Percentiles rank a stretch among this genome's conserved stretches.
These are phyloP conservation scores for Verticillium dahliae DNA, from an alignment of 2,329 filamentous ascomycete genomes.

Conservation along the genomic window DNA sequence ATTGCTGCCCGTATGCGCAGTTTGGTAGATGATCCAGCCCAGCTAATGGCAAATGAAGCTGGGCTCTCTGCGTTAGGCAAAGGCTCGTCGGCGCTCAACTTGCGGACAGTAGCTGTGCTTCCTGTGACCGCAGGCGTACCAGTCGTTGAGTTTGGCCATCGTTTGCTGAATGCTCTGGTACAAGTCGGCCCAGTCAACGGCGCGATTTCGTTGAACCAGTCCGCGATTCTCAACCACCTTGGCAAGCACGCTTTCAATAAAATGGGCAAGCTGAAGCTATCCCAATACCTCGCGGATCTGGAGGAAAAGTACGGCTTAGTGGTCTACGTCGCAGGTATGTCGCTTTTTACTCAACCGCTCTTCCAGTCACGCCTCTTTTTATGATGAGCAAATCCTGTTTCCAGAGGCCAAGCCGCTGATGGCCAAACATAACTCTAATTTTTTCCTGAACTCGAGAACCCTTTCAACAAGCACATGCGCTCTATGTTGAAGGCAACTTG, in stretches of 20 bases:
- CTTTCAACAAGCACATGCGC: not conserved
- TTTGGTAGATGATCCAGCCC: conserved; percentile 73
- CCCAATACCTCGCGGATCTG: conserved; percentile 91
- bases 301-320: conserved; percentile 97
- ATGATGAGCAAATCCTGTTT: conserved; percentile 46
- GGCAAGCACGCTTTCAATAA: conserved; percentile 94
- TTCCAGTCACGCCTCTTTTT: conserved; percentile 4
- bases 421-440: conserved; percentile 57
- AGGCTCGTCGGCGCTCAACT: conserved; percentile 80
- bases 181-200: conserved; percentile 88
- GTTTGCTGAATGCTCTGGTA: conserved; percentile 76
- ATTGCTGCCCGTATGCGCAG: conserved; percentile 93
- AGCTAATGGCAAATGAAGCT: conserved; percentile 57
- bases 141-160: conserved; percentile 89
- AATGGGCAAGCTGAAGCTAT: conserved; percentile 93
- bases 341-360: conserved; percentile 18
- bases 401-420: conserved; percentile 49
- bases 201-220: conserved; percentile 86
- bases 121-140: conserved; percentile 89
- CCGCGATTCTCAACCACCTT: conserved; percentile 88
- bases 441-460: conserved; percentile 48
- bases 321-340: conserved; percentile 75
- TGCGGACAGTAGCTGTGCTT: conserved; percentile 86
- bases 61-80: conserved; percentile 54
- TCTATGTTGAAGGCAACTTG: not conserved